Percentiles rank a stretch among this genome's conserved stretches.
phyloP scores from a whole-genome alignment of 176 grass and related monocot species.

The Musa itinerans region DNA sequence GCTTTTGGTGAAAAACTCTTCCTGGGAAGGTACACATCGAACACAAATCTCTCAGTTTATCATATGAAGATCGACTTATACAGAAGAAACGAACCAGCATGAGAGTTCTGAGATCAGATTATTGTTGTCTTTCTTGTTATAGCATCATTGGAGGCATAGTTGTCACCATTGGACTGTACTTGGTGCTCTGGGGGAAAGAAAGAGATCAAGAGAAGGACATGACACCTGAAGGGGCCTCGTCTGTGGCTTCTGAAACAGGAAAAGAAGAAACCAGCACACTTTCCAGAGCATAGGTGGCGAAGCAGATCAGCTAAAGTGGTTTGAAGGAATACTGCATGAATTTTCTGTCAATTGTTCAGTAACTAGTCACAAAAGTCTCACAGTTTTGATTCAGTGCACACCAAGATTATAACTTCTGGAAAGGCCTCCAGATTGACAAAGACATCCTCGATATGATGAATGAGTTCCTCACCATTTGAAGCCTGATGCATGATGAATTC shows the following conservation, averaged over 20 bases:
- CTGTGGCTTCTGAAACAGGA: slow-evolving; percentile 25
- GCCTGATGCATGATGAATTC: too few species aligned
- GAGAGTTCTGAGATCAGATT: not conserved
- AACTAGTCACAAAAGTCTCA: too few species aligned
- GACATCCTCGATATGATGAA: too few species aligned
- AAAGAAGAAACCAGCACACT: not conserved
- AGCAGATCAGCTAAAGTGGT: slow-evolving; percentile 7
- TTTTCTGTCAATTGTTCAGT: too few species aligned
- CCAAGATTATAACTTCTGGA: too few species aligned
- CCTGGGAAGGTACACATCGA: slow-evolving; percentile 38
- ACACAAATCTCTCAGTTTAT: too few species aligned
- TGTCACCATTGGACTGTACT: slow-evolving; percentile 63
- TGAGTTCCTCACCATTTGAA: too few species aligned
- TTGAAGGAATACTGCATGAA: not conserved
- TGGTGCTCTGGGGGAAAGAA: slow-evolving; percentile 81
- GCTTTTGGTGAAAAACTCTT: slow-evolving; percentile 70
- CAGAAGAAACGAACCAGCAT: too few species aligned
- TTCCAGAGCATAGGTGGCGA: not conserved
- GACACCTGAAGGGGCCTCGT: slow-evolving; percentile 13
- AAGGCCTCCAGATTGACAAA: too few species aligned
- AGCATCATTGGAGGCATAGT: slow-evolving; percentile 73
- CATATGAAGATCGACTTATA: too few species aligned
- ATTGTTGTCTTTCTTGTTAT: slow-evolving; percentile 7
- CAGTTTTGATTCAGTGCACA: too few species aligned
- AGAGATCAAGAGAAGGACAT: slow-evolving; percentile 33